phyloP scores from a whole-genome alignment of 352 stramenopile genomes.

The Pythium utonaiense region DNA sequence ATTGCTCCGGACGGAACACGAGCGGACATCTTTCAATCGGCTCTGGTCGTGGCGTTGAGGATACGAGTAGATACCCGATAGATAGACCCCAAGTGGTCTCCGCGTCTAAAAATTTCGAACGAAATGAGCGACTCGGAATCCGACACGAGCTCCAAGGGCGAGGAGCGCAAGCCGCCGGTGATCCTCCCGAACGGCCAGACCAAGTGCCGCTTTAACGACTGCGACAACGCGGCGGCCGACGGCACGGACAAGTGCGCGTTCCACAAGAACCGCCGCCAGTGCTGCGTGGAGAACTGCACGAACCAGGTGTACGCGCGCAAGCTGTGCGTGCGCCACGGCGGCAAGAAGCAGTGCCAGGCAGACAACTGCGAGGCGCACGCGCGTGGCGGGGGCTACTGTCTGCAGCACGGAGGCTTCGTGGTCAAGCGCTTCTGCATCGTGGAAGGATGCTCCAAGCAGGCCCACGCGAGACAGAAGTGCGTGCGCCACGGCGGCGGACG shows the following conservation, averaged over 20 bases:
- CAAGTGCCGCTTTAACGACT: slow-evolving; percentile 83
- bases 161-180: slow-evolving; percentile 13
- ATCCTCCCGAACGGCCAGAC: slow-evolving; percentile 30
- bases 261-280: slow-evolving; percentile 81
- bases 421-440: slow-evolving; percentile 83
- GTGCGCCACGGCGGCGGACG: slow-evolving; percentile 70
- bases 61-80: slow-evolving; percentile 2
- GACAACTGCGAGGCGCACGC: slow-evolving; percentile 73
- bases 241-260: slow-evolving; percentile 77
- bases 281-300: slow-evolving; percentile 75
- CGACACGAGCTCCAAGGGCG: slow-evolving; percentile 16
- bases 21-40: slow-evolving; percentile 1
- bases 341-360: slow-evolving; percentile 76
- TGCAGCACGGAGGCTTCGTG: slow-evolving; percentile 77
- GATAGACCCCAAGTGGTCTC: no score
- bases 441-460: slow-evolving; percentile 75
- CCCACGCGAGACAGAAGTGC: slow-evolving; percentile 70
- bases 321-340: slow-evolving; percentile 75
- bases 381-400: slow-evolving; percentile 66
- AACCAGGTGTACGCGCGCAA: slow-evolving; percentile 85
- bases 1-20: slow-evolving; percentile 7
- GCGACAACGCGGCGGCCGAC: slow-evolving; percentile 65
- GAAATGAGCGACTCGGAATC: slow-evolving; percentile 17
- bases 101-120: slow-evolving; percentile 3
- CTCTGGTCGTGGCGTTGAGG: slow-evolving; percentile 18